These are phyloP conservation scores for Odontarrhena argentea DNA, from an alignment of 345 rosid genomes.

Conservation along the genomic window DNA sequence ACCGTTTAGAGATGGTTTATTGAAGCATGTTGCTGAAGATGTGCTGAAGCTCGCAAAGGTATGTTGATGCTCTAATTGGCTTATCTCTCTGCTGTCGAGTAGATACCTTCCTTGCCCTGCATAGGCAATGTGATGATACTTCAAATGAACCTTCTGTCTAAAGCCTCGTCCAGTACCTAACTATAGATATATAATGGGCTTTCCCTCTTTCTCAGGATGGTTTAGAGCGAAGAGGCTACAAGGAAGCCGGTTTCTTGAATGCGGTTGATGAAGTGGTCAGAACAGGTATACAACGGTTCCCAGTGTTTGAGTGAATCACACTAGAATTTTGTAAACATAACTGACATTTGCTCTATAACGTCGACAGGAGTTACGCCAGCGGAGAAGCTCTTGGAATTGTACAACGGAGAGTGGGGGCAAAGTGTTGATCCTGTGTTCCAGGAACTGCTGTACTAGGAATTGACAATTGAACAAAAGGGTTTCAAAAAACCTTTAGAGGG, in stretches of 20 bases:
- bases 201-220: slow-evolving; percentile 65
- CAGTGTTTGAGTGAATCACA: not conserved
- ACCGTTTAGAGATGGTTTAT: slow-evolving; percentile 82
- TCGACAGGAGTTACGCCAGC: slow-evolving; percentile 81
- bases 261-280: slow-evolving; percentile 79
- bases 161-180: slow-evolving; percentile 1
- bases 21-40: slow-evolving; percentile 82
- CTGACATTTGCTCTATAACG: not conserved
- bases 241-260: slow-evolving; percentile 88
- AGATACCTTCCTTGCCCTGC: too few relatives aligned
- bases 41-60: slow-evolving; percentile 85
- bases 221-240: slow-evolving; percentile 89
- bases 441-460: slow-evolving; percentile 63
- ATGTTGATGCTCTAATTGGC: slow-evolving; percentile 16
- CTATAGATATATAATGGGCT: not conserved
- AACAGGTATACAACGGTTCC: slow-evolving; percentile 59
- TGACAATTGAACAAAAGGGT: slow-evolving; percentile 4
- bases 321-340: not conserved
- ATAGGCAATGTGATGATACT: not conserved
- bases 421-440: slow-evolving; percentile 82
- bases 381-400: slow-evolving; percentile 82
- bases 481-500: not conserved
- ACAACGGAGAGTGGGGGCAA: slow-evolving; percentile 77
- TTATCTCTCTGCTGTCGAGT: not conserved
- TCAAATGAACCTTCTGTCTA: not conserved